Evolutionary conservation across 2,329 filamentous ascomycete species (phyloP), one percentile per base, ranked within the genome.

Genomic region (Colletotrichum nymphaeae): DNA sequence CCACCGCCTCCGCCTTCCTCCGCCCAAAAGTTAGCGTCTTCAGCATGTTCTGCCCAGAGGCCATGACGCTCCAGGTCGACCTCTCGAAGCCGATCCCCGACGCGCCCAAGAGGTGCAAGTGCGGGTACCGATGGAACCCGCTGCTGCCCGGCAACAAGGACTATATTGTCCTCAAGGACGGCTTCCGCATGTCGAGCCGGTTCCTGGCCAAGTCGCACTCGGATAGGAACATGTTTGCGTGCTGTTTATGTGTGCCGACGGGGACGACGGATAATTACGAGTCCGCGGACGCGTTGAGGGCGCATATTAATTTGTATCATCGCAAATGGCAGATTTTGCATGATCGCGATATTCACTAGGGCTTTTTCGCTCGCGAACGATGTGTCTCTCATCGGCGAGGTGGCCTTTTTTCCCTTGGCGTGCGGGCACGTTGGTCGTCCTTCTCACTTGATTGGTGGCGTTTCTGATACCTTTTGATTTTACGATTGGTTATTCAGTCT

Each of bases 281-380:
- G 4, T 79, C 76, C 7, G 78, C 79, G 4, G 78, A 79, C 49
- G 75, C 76, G 6, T 77, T 85, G 65, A 77, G 77, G 37, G 76
- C 76, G 30, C 83, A 85, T 69, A 82, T 85, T 75, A 82, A 84
- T 67, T 65, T 76, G 1, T 76, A 75, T 12, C 83, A 85, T 72
- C 80, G 79, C 30, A 85, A 85, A 76, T 85, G 83, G 83, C 83
- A 85, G 77, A 80, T 85, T 72, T 79, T 85, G 30, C 83, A 85
- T 63, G 83, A 85, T 71, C 53, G 72, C 22, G 72, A 74, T 32
- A 74, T 74, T 6, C n/a, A 49, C 22, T 74, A 65, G 53, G 24
- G 24, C 6, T 19, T 12, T 7, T 35, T 42, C 19, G 2, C 7
- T 26, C 30, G 30, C 24, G 28, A 19, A 7, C 32, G 19, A 16